phyloP scores from a whole-genome alignment of 306 rosid genomes.

The Crotalaria pallida region DNA sequence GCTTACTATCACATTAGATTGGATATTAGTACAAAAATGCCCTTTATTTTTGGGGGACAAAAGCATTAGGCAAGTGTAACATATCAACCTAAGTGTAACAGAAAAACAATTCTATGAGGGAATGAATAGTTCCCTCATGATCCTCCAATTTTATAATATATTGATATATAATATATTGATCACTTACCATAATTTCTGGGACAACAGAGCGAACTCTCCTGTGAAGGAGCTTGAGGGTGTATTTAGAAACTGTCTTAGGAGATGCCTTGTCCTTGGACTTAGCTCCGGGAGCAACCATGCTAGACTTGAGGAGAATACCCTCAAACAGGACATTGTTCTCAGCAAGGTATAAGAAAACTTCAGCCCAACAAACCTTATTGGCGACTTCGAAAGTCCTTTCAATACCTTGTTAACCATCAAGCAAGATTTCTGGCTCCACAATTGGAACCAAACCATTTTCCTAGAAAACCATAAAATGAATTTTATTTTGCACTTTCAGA shows the following conservation, averaged over 20 bases:
- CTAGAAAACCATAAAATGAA: conserved; percentile 10
- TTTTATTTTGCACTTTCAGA: background rate
- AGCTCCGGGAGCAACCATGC: conserved; percentile 98
- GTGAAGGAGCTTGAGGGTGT: conserved; percentile 85
- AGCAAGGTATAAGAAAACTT: conserved; percentile 88
- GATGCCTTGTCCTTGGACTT: conserved; percentile 70
- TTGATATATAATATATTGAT: too few relatives aligned
- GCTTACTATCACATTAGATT: too few relatives aligned
- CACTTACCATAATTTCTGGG: conserved; percentile 90
- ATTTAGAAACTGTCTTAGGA: conserved; percentile 64
- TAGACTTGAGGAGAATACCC: conserved; percentile 96
- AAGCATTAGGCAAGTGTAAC: too few relatives aligned
- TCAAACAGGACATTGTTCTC: conserved; percentile 81
- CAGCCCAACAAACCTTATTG: conserved; percentile 85
- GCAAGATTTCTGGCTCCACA: conserved; percentile 97
- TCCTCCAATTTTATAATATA: too few relatives aligned
- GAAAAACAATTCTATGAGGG: too few relatives aligned
- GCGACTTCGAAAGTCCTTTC: conserved; percentile 88
- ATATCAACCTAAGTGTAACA: too few relatives aligned
- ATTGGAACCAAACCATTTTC: conserved; percentile 32
- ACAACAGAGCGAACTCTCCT: conserved; percentile 86
- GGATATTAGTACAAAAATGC: too few relatives aligned
- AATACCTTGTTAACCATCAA: conserved; percentile 86
- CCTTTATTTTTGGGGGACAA: too few relatives aligned
- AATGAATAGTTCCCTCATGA: too few relatives aligned